Conservation (phyloP, 805 yeast genomes). For the Wickerhamiella sergipiensis region DNA sequence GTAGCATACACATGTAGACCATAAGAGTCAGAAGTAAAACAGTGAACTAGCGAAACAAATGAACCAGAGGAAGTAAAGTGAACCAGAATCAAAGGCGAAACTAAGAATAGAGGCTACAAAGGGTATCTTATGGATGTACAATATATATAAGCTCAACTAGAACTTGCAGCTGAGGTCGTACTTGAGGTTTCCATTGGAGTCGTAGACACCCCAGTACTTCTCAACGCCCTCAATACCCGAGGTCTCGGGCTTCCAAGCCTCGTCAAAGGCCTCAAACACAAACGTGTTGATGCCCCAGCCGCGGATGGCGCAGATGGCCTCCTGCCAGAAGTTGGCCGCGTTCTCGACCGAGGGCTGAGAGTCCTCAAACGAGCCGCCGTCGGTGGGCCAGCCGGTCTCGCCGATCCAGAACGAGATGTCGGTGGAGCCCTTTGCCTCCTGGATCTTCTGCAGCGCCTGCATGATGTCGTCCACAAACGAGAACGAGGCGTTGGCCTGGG, state of each 20-base stretch:
- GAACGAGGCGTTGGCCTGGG: conserved; percentile 66
- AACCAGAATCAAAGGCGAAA: too few species aligned
- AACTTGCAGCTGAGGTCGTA: conserved; percentile 20
- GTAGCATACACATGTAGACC: too few species aligned
- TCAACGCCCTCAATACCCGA: conserved; percentile 70
- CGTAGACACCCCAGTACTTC: conserved; percentile 87
- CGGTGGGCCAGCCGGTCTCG: conserved; percentile 95
- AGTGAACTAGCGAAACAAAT: too few species aligned
- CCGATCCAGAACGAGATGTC: conserved; percentile 90
- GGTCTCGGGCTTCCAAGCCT: conserved; percentile 74
- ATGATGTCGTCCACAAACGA: conserved; percentile 93
- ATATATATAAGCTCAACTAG: background rate
- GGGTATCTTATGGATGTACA: background rate
- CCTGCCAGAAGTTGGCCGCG: conserved; percentile 73
- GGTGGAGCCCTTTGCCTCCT: conserved; percentile 72
- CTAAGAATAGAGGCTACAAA: too few species aligned
- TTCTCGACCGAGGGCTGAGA: conserved; percentile 58
- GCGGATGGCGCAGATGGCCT: conserved; percentile 84
- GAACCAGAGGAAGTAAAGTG: too few species aligned
- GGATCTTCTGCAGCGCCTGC: conserved; percentile 89
- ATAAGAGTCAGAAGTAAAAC: too few species aligned
- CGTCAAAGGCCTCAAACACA: conserved; percentile 91
- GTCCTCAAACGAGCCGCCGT: conserved; percentile 56
- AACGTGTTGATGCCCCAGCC: conserved; percentile 92
- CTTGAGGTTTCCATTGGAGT: conserved; percentile 26